phyloP scores from a whole-genome alignment of 2,329 filamentous ascomycete genomes.

The Neofusicoccum sp. region DNA sequence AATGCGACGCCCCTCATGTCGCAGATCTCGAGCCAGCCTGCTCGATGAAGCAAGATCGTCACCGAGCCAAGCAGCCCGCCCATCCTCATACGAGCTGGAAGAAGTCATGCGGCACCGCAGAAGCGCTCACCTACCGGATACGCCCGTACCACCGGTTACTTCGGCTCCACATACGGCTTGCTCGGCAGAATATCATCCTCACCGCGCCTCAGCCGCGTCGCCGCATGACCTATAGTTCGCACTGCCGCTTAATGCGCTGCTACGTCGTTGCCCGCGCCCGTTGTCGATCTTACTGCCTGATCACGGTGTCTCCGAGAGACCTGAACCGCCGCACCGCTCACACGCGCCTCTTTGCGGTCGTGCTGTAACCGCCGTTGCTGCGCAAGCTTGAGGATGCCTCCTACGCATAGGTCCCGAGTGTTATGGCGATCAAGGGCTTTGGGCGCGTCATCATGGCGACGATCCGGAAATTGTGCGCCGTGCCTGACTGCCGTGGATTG shows the following conservation, averaged over 20 bases:
- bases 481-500: not conserved
- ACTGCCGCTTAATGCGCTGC: not conserved
- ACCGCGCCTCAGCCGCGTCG: not conserved
- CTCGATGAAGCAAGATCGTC: slow-evolving; percentile 16
- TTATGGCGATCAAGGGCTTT: not conserved
- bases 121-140: not conserved
- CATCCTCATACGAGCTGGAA: slow-evolving; percentile 7
- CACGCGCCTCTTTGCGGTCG: not conserved
- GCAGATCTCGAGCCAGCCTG: slow-evolving; percentile 7
- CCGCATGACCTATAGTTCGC: slow-evolving; percentile 5
- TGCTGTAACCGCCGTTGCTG: not conserved
- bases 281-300: not conserved
- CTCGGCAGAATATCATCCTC: slow-evolving; percentile 10
- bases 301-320: not conserved
- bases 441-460: not conserved
- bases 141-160: not conserved
- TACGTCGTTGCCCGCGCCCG: not conserved
- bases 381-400: not conserved
- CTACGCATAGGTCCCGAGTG: not conserved
- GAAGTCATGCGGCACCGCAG: slow-evolving; percentile 4
- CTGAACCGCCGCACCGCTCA: not conserved
- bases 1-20: not conserved
- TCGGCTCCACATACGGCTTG: slow-evolving; percentile 3
- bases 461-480: not conserved
- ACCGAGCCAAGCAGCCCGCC: slow-evolving; percentile 5